phyloP scores from a whole-genome alignment of 495 filamentous ascomycete genomes.

The Hypoxylon rickii region DNA sequence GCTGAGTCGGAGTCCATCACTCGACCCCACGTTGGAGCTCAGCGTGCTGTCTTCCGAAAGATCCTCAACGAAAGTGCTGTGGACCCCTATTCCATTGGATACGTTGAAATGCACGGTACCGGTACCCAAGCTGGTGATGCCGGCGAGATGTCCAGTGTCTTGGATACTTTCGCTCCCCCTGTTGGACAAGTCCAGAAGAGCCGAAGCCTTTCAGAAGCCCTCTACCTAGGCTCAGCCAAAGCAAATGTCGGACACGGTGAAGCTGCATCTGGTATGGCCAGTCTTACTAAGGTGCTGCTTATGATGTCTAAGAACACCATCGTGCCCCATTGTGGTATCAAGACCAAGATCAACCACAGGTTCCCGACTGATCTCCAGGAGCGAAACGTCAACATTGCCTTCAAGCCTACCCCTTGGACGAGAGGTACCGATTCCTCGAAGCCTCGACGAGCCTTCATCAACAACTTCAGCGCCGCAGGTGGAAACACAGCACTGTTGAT shows the following conservation, averaged over 20 bases:
- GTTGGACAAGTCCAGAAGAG: constrained; percentile 1
- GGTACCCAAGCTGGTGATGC: constrained; percentile 60
- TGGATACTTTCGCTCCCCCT: constrained; percentile 59
- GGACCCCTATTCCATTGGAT: constrained; percentile 42
- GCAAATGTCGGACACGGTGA: constrained; percentile 57
- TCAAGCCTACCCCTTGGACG: constrained; percentile 48
- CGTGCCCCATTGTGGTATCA: constrained; percentile 60
- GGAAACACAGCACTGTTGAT: constrained; percentile 59
- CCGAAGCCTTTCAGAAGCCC: constrained; percentile 43
- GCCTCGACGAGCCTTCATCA: constrained; percentile 50
- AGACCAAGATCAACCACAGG: constrained; percentile 60
- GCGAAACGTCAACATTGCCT: constrained; percentile 54
- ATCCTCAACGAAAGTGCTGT: constrained; percentile 45
- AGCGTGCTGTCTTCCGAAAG: constrained; percentile 47
- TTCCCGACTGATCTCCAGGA: constrained; percentile 65
- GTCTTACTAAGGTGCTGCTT: constrained; percentile 65
- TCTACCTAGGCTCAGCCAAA: constrained; percentile 53
- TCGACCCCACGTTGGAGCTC: constrained; percentile 48
- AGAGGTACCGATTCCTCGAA: constrained; percentile 11
- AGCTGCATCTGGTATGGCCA: constrained; percentile 49
- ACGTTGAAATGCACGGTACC: constrained; percentile 52
- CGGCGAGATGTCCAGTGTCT: constrained; percentile 65
- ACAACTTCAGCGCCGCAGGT: constrained; percentile 59
- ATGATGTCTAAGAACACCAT: constrained; percentile 76
- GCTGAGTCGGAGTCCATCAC: constrained; percentile 51